Conservation (phyloP, 2,329 filamentous ascomycete genomes). For the Pleurostoma richardsiae region DNA sequence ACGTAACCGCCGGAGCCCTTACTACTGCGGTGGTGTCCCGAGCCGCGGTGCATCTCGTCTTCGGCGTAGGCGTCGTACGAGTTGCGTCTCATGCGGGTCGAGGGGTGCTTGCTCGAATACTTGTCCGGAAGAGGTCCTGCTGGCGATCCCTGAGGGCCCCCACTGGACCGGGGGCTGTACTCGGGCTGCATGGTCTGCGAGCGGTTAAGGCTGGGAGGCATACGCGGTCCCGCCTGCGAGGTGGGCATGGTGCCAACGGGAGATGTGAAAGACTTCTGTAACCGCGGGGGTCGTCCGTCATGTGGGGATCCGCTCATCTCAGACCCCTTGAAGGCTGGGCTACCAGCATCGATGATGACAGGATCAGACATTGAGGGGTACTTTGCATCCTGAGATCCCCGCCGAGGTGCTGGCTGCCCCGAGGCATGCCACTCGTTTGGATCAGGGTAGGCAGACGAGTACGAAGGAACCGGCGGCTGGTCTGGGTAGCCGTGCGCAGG, state of each 20-base stretch:
- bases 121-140: conserved; percentile 3
- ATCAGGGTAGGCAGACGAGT: conserved; percentile 9
- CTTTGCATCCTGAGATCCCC: conserved; percentile 11
- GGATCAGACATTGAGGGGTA: conserved; percentile 3
- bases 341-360: conserved; percentile 1
- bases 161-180: conserved; percentile 1
- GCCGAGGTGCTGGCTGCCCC: not conserved
- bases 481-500: conserved; percentile 3
- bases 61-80: conserved; percentile 11
- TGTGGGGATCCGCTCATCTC: conserved; percentile 10
- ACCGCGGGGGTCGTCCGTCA: conserved; percentile 11
- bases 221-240: conserved; percentile 5
- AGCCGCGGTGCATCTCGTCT: not conserved
- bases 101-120: conserved; percentile 2
- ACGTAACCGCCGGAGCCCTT: not conserved
- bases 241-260: conserved; percentile 8
- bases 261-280: conserved; percentile 18
- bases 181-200: conserved; percentile 13
- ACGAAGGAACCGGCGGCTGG: not conserved
- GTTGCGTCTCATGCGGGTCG: conserved; percentile 8
- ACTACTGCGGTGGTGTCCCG: not conserved
- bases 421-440: conserved; percentile 4
- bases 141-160: conserved; percentile 4
- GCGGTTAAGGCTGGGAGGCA: conserved; percentile 6
- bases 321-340: conserved; percentile 1